phyloP scores from a whole-genome alignment of 1,284 basidiomycete species.

The Exobasidium rhododendri region DNA sequence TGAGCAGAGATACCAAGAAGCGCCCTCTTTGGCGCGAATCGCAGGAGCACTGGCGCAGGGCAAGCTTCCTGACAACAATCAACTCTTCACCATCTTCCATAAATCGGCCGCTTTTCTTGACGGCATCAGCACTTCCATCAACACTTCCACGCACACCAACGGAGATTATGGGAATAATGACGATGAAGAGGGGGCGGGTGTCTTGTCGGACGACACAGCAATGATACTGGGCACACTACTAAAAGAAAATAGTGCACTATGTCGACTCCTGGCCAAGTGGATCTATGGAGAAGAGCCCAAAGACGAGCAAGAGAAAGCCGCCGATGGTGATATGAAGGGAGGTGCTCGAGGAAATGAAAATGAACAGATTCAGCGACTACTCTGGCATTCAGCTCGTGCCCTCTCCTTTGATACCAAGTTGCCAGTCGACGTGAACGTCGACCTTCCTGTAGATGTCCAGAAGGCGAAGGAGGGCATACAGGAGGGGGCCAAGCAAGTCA shows the following conservation, averaged over 20 bases:
- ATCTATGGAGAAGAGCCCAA: slow-evolving; percentile 1
- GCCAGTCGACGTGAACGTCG: slow-evolving; percentile 11
- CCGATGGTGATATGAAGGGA: not conserved
- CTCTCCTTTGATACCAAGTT: not conserved
- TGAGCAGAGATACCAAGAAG: not conserved
- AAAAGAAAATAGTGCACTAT: slow-evolving; percentile 6
- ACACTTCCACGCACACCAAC: not conserved
- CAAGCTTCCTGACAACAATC: slow-evolving; percentile 11
- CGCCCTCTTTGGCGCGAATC: not conserved
- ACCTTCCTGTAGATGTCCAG: not conserved
- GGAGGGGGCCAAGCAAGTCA: slow-evolving; percentile 8
- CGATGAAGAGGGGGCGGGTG: not conserved
- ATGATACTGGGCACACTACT: not conserved
- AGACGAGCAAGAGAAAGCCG: slow-evolving; percentile 1
- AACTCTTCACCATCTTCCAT: slow-evolving; percentile 13
- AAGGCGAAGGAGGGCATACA: slow-evolving; percentile 7
- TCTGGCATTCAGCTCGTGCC: slow-evolving; percentile 7
- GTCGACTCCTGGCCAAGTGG: slow-evolving; percentile 11
- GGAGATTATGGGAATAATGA: not conserved
- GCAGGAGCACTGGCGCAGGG: not conserved
- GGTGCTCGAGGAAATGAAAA: slow-evolving; percentile 9
- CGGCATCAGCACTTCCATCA: slow-evolving; percentile 2
- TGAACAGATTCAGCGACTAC: slow-evolving; percentile 12
- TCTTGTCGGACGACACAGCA: slow-evolving; percentile 4
- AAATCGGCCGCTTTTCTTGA: slow-evolving; percentile 7